Percentiles rank a stretch among this genome's conserved stretches.
Evolutionary conservation across 352 stramenopile genomes (phyloP).

Genomic region (Globisporangium paroecandrum): DNA sequence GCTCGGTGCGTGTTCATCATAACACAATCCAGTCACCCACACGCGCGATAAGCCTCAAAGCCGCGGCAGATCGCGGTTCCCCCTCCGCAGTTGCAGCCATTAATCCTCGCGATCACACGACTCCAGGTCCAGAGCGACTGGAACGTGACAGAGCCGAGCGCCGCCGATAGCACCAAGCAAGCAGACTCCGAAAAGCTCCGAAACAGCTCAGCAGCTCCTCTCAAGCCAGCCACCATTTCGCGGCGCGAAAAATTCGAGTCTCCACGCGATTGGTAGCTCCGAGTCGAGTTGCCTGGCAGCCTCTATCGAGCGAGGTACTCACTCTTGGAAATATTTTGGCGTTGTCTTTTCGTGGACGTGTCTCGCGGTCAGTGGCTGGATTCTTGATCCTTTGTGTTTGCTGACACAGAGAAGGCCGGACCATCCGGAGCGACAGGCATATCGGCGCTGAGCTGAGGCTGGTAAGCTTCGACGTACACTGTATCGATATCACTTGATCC

Average conservation of each 20-base stretch:
- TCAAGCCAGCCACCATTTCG: constrained; percentile 4
- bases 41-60: neutral
- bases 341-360: neutral
- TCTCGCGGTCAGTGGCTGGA: constrained; percentile 3
- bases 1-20: neutral
- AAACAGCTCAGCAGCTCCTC: neutral
- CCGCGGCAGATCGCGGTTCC: neutral
- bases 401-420: neutral
- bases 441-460: neutral
- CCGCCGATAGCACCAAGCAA: neutral
- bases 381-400: neutral
- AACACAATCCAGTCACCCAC: neutral
- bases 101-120: neutral
- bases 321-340: neutral
- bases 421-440: neutral
- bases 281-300: constrained; percentile 1
- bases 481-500: neutral
- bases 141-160: neutral
- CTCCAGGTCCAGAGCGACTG: neutral
- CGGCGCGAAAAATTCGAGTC: neutral
- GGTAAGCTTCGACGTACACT: neutral
- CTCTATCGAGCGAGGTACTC: constrained; percentile 7
- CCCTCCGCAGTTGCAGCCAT: neutral
- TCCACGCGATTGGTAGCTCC: neutral
- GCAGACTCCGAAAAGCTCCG: neutral